A percentile compares a stretch with the other conserved stretches of the same genome.
These are phyloP conservation scores for Calonectria fujianensis DNA, from an alignment of 2,329 filamentous ascomycete species.

Conservation along the genomic window DNA sequence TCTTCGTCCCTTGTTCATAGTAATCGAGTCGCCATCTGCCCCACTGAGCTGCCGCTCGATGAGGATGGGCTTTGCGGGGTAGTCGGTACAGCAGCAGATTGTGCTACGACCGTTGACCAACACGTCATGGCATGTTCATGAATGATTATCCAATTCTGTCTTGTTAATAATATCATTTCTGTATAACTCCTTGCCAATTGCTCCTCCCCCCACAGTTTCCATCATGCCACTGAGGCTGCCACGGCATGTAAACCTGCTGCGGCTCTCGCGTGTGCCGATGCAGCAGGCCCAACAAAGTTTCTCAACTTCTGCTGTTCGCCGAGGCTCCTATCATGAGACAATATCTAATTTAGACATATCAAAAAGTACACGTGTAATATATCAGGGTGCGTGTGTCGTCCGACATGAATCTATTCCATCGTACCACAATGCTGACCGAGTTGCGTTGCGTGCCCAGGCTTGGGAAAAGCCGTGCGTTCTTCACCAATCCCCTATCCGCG, in stretches of 20 bases:
- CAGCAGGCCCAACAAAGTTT: background rate
- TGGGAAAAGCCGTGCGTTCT: slow-evolving; percentile 60
- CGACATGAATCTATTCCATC: background rate
- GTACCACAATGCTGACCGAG: slow-evolving; percentile 13
- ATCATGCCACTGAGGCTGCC: background rate
- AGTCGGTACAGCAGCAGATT: slow-evolving; percentile 7
- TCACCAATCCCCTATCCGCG: no score
- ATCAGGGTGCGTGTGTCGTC: slow-evolving; percentile 32
- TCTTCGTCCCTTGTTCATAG: slow-evolving; percentile 2
- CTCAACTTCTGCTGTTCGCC: background rate
- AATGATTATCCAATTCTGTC: background rate
- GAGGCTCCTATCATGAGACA: slow-evolving; percentile 25
- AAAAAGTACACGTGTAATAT: slow-evolving; percentile 32
- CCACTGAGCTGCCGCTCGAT: background rate
- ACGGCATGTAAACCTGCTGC: slow-evolving; percentile 11
- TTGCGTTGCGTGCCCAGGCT: slow-evolving; percentile 52
- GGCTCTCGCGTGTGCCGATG: background rate
- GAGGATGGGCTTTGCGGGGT: slow-evolving; percentile 30
- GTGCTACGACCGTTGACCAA: slow-evolving; percentile 2
- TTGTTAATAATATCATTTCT: slow-evolving; percentile 13
- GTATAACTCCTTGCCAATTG: background rate
- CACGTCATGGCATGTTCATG: background rate
- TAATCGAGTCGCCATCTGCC: slow-evolving; percentile 10
- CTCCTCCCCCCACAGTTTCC: background rate
- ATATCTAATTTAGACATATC: slow-evolving; percentile 36